Evolutionary conservation across 306 rosid species (phyloP).

Genomic region (cucumber (Cucumis sativus)): DNA sequence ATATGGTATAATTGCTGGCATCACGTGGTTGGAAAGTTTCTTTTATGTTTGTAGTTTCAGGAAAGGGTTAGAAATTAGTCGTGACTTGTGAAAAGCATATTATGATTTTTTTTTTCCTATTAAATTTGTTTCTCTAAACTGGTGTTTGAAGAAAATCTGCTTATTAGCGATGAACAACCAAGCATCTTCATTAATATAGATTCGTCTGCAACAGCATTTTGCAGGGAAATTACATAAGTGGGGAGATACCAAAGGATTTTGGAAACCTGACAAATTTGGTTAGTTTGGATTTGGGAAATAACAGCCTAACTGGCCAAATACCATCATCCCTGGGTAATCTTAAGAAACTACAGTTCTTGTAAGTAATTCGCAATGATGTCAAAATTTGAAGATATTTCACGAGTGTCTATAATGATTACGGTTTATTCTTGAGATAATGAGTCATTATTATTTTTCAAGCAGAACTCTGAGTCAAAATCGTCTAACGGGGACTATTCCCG

Average conservation of each 20-base stretch:
- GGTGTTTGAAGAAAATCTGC: not conserved
- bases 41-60: not conserved
- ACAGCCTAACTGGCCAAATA: conserved; percentile 66
- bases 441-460: conserved; percentile 22
- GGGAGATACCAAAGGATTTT: conserved; percentile 61
- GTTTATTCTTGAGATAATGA: conserved; percentile 14
- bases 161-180: not conserved
- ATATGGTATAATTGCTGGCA: too few relatives aligned
- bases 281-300: conserved; percentile 70
- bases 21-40: not conserved
- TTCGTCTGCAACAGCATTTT: conserved; percentile 45
- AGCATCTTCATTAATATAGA: not conserved
- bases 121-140: not conserved
- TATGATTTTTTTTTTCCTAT: not conserved
- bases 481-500: conserved; percentile 71
- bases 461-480: conserved; percentile 78
- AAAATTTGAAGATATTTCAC: conserved; percentile 3
- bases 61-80: not conserved
- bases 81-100: not conserved
- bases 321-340: conserved; percentile 80
- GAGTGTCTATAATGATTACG: conserved; percentile 2
- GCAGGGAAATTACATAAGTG: conserved; percentile 77
- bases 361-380: conserved; percentile 25
- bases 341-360: conserved; percentile 70
- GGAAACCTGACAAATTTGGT: conserved; percentile 60